A percentile compares a stretch with the other conserved stretches of the same genome.
These are phyloP conservation scores for Symbiodinium natans DNA, from an alignment of 73 alveolate genomes.

Conservation along the genomic window DNA sequence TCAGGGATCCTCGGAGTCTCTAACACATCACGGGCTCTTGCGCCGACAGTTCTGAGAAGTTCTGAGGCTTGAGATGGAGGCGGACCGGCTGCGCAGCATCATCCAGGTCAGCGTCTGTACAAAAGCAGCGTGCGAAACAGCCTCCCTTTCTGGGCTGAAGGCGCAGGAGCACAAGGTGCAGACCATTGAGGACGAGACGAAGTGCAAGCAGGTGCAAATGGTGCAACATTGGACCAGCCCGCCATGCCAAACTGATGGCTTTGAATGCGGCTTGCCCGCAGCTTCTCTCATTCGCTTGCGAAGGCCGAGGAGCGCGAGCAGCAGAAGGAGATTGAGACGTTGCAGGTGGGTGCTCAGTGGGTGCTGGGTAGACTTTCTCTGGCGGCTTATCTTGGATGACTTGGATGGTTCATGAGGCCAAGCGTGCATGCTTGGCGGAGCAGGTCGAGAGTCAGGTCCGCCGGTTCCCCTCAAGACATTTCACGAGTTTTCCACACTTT, in stretches of 20 bases:
- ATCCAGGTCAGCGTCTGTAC: slow-evolving; percentile 4
- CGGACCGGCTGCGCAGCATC: slow-evolving; percentile 31
- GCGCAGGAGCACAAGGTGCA: slow-evolving; percentile 87
- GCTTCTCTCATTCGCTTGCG: too few species aligned
- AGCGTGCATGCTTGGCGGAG: slow-evolving; percentile 40
- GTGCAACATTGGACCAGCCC: too few species aligned
- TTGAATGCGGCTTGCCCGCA: too few species aligned
- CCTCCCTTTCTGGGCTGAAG: not conserved
- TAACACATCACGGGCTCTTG: too few species aligned
- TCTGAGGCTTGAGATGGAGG: slow-evolving; percentile 47
- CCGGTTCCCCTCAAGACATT: not conserved
- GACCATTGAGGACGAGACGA: slow-evolving; percentile 74
- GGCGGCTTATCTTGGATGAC: not conserved
- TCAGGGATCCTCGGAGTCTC: too few species aligned
- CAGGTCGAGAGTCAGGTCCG: slow-evolving; percentile 73
- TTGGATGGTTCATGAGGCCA: not conserved
- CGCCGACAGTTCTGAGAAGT: too few species aligned
- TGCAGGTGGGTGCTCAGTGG: slow-evolving; percentile 20
- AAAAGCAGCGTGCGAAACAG: not conserved
- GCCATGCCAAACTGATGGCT: too few species aligned
- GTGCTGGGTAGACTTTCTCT: not conserved
- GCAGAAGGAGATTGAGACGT: slow-evolving; percentile 49
- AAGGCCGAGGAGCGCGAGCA: slow-evolving; percentile 82
- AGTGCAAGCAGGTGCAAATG: slow-evolving; percentile 48
- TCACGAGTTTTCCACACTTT: not conserved